Evolutionary conservation across 2,329 filamentous ascomycete species (phyloP).

Genomic region (Colletotrichum paranaense): DNA sequence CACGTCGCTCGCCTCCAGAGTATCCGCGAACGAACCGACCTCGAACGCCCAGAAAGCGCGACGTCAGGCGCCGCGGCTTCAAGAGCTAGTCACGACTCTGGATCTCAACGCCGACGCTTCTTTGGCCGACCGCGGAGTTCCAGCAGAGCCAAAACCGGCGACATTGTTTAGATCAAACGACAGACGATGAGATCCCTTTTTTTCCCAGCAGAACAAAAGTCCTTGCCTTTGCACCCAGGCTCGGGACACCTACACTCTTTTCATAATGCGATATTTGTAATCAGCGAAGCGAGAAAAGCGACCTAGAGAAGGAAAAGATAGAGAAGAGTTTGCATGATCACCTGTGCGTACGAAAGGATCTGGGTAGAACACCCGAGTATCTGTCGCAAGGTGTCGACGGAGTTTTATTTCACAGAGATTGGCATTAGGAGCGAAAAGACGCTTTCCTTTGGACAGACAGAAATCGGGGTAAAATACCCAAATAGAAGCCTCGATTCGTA

Average conservation of each 20-base stretch:
- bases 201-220: neutral
- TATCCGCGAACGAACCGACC: conserved; percentile 32
- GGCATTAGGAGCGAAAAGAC: neutral
- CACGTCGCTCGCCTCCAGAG: conserved; percentile 38
- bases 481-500: conserved; percentile 31
- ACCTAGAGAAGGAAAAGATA: neutral
- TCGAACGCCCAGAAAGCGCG: conserved; percentile 14
- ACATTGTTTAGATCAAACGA: conserved; percentile 13
- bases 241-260: conserved; percentile 4
- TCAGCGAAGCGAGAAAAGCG: conserved; percentile 16
- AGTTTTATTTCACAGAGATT: conserved; percentile 6
- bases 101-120: conserved; percentile 23
- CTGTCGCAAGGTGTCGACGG: neutral
- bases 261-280: conserved; percentile 24
- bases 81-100: conserved; percentile 21
- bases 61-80: conserved; percentile 9
- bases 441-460: neutral
- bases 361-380: neutral
- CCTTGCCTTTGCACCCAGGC: neutral
- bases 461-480: conserved; percentile 34
- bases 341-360: neutral
- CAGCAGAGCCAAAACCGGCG: conserved; percentile 1
- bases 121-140: conserved; percentile 29
- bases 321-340: neutral
- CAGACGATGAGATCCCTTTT: neutral